Evolutionary conservation across 1,284 basidiomycete genomes (phyloP).

Genomic region (Filobasidium uniguttulatum): DNA sequence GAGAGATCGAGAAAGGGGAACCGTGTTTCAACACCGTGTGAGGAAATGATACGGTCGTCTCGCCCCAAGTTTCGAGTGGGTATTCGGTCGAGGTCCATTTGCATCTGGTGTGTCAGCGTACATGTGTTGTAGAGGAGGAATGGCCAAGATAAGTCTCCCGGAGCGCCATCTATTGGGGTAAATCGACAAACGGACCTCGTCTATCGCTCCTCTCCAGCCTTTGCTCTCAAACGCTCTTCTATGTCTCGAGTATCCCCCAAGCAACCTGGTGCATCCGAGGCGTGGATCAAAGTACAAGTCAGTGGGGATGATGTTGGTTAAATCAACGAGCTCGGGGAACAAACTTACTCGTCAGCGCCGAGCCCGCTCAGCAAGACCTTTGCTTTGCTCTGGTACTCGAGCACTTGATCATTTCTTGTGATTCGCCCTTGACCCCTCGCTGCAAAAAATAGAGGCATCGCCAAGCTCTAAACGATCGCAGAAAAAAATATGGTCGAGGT

Average conservation of each 20-base stretch:
- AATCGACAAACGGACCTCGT: constrained; percentile 49
- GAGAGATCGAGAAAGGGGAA: constrained; percentile 77
- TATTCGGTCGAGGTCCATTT: constrained; percentile 82
- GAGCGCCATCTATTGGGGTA: neutral
- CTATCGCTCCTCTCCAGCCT: constrained; percentile 59
- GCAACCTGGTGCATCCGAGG: constrained; percentile 38
- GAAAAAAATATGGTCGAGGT: too few relatives aligned
- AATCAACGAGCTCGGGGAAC: neutral
- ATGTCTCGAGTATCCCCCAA: constrained; percentile 89
- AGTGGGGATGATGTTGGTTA: neutral
- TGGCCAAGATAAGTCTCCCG: neutral
- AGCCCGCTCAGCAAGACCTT: constrained; percentile 79
- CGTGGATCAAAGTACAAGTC: neutral
- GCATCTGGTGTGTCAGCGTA: constrained; percentile 47
- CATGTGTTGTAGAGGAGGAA: neutral
- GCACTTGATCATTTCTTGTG: constrained; percentile 21
- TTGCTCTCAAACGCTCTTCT: constrained; percentile 54
- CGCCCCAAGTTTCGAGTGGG: constrained; percentile 80
- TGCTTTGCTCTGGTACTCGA: constrained; percentile 54
- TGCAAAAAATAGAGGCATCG: constrained; percentile 84
- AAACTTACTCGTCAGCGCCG: constrained; percentile 68
- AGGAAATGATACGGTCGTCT: constrained; percentile 82
- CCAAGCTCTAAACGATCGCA: too few relatives aligned
- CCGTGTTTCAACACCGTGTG: constrained; percentile 74
- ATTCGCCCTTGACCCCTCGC: constrained; percentile 50